Evolutionary conservation across 179 eudicot species (phyloP).

Genomic region (Dionaea muscipula): DNA sequence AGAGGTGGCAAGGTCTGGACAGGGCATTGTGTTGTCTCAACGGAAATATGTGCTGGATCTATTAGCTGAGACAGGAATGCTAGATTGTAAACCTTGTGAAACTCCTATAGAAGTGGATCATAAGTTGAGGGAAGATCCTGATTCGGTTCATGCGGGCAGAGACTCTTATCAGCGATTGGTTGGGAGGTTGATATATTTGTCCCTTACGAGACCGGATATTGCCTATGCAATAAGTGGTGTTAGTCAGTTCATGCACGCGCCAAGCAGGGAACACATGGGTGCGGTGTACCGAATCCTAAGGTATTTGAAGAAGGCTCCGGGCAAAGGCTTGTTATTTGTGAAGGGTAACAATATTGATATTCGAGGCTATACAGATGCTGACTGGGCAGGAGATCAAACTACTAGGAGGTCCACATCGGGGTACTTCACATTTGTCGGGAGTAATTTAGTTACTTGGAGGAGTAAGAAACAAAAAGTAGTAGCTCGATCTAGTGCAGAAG

Average conservation of each 20-base stretch:
- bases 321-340: background rate
- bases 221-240: background rate
- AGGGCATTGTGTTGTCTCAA: background rate
- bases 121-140: background rate
- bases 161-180: background rate
- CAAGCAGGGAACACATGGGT: background rate
- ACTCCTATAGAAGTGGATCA: background rate
- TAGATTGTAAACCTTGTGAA: background rate
- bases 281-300: background rate
- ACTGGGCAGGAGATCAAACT: background rate
- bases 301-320: background rate
- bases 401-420: background rate
- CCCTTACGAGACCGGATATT: background rate
- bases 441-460: background rate
- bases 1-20: background rate
- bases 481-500: background rate
- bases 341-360: background rate
- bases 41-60: background rate
- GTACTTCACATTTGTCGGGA: background rate
- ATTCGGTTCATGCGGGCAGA: background rate
- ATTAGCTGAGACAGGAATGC: background rate
- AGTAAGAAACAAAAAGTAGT: background rate
- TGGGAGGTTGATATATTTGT: background rate
- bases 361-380: background rate
- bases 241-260: constrained; percentile 4